Percentiles rank a stretch among this genome's conserved stretches.
These are phyloP conservation scores for Termitomyces sp. DNA, from an alignment of 768 basidiomycete genomes.

Conservation along the genomic window DNA sequence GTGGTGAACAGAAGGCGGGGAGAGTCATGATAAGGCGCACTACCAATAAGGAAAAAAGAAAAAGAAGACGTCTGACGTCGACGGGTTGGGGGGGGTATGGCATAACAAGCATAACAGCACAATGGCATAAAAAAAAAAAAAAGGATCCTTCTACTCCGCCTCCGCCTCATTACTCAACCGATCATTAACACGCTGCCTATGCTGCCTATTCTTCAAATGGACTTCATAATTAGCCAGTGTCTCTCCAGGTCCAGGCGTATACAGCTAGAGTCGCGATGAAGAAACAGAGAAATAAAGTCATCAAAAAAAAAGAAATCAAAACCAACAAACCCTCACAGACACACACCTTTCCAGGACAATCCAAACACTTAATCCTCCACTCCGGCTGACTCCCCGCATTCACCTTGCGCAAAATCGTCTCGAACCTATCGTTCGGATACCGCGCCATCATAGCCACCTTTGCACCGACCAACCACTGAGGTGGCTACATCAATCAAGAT, in stretches of 20 bases:
- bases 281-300: too few species aligned
- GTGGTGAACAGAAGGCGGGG: too few species aligned
- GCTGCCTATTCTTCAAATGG: slow-evolving; percentile 82
- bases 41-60: too few species aligned
- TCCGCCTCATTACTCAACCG: slow-evolving; percentile 30
- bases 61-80: too few species aligned
- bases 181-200: slow-evolving; percentile 67
- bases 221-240: slow-evolving; percentile 88
- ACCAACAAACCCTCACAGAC: too few species aligned
- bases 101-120: too few species aligned
- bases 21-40: too few species aligned
- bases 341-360: slow-evolving; percentile 89
- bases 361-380: slow-evolving; percentile 88
- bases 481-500: slow-evolving; percentile 32
- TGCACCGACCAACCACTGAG: slow-evolving; percentile 65
- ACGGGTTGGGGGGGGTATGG: too few species aligned
- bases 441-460: slow-evolving; percentile 52
- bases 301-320: too few species aligned
- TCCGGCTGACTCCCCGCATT: slow-evolving; percentile 55
- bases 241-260: slow-evolving; percentile 86
- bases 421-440: slow-evolving; percentile 82
- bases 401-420: slow-evolving; percentile 61
- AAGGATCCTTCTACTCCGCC: too few species aligned
- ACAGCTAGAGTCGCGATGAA: too few species aligned
- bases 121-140: too few species aligned